These are phyloP conservation scores for Globisporangium echinulatum DNA, from an alignment of 352 stramenopile genomes.

Conservation along the genomic window DNA sequence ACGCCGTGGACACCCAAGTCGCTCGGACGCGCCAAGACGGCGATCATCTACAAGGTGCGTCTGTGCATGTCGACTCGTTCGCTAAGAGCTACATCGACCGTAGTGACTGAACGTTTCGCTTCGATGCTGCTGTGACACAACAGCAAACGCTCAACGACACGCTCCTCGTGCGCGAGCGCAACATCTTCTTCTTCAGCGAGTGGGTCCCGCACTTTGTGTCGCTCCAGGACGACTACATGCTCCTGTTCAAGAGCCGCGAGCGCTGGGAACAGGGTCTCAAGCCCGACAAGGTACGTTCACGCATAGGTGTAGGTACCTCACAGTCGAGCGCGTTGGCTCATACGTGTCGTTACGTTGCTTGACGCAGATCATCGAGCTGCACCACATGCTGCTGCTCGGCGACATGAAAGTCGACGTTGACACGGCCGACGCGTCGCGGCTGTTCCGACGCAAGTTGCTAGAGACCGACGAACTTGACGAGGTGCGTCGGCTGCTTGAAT, in stretches of 20 bases:
- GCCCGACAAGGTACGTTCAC: constrained; percentile 54
- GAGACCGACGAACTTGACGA: constrained; percentile 76
- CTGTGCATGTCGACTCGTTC: not conserved
- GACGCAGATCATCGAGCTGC: constrained; percentile 61
- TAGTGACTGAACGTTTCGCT: constrained; percentile 1
- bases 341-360: too few relatives aligned
- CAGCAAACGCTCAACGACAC: constrained; percentile 86
- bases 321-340: not conserved
- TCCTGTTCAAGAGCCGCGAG: constrained; percentile 75
- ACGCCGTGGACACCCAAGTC: constrained; percentile 83
- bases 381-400: constrained; percentile 63
- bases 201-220: constrained; percentile 82
- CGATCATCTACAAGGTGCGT: constrained; percentile 81
- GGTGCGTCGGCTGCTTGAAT: constrained; percentile 16
- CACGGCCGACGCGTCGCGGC: constrained; percentile 25
- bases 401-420: constrained; percentile 84
- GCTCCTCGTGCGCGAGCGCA: constrained; percentile 67
- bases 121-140: not conserved
- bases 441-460: constrained; percentile 72
- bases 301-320: not conserved
- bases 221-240: constrained; percentile 69
- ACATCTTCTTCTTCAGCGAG: constrained; percentile 81
- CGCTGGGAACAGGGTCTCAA: constrained; percentile 79
- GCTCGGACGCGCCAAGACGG: constrained; percentile 75
- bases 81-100: not conserved